Evolutionary conservation across 2,329 filamentous ascomycete genomes (phyloP), one percentile per base, ranked within the genome.

Genomic region (Xylaria multiplex): DNA sequence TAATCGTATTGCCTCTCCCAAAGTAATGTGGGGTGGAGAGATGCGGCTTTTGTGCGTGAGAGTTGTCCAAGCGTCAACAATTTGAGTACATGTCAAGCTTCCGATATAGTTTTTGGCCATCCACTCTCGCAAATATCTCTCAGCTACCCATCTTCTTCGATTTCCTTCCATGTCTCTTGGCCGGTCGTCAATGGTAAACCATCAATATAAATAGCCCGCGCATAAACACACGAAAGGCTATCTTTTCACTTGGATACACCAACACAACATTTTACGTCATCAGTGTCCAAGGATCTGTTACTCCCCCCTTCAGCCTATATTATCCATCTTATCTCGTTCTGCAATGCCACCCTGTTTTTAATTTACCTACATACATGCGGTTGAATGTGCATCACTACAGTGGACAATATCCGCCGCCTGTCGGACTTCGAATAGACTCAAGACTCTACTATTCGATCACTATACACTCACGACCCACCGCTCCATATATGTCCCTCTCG

Each of bases 301-400:
- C 30, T 32, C 6, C 46, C 32, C 22, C 49, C 49, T 68, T 68
- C 66, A 66, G 63, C 63, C 66, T 68, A 68, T 66, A 66, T 66
- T 46, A 35, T 37, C 46, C 45, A 24, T 42, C 42, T 62, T 37
- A 49, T 59, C 49, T 59, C 27, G 22, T 24, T 45, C 62, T 54
- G 62, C 54, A 54, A 32, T 59, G 30, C 9, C n/a, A 62, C 65
- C 63, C 66, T 60, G 46, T 27, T 40, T 42, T 63, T 68, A 60
- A 68, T 66, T 63, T 67, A 62, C 42, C 30, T 40, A 60, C n/a
- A 37, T 40, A 58, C n/a, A 32, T 64, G 24, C 40, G 56, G 60
- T 56, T 60, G 52, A 59, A 62, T 65, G 48, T 46, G 27, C 59
- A 37, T 43, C 50, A 13, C 55, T 60, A 43, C 48, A 37, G 56